Percentiles rank a stretch among this genome's conserved stretches.
Conservation (phyloP, 1,284 basidiomycete species). For the Cryptococcus sp. region DNA sequence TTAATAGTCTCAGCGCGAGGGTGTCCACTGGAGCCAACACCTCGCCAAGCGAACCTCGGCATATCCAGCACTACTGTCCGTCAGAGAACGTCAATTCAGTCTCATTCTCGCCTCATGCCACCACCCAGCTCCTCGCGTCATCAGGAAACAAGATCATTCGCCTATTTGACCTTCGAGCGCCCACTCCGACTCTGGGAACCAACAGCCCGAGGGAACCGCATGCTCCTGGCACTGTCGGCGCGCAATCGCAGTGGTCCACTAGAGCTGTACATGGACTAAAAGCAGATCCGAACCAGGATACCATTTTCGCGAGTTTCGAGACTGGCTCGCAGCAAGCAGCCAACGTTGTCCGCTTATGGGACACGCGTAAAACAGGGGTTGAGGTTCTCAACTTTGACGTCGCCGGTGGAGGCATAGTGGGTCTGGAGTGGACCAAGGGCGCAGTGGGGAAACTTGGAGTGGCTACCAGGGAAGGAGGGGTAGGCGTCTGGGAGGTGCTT, state of each 20-base stretch:
- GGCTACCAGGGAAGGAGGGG: constrained; percentile 46
- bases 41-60: constrained; percentile 28
- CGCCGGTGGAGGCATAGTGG: constrained; percentile 23
- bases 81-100: constrained; percentile 46
- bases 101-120: constrained; percentile 30
- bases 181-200: constrained; percentile 15
- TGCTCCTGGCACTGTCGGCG: constrained; percentile 13
- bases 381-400: constrained; percentile 44
- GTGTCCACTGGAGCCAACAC: constrained; percentile 8
- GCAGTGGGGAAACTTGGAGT: constrained; percentile 36
- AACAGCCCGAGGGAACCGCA: constrained; percentile 4
- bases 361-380: constrained; percentile 34
- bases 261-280: constrained; percentile 42
- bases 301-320: constrained; percentile 47
- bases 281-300: constrained; percentile 27
- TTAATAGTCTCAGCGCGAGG: constrained; percentile 27
- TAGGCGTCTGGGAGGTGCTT: constrained; percentile 45
- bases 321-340: constrained; percentile 14
- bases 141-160: constrained; percentile 42
- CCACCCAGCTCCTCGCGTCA: constrained; percentile 37
- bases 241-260: constrained; percentile 34
- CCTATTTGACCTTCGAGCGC: constrained; percentile 43
- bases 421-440: constrained; percentile 37
- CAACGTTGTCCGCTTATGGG: constrained; percentile 48
- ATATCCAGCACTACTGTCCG: constrained; percentile 49